phyloP scores from a whole-genome alignment of 805 yeast species.

The Suhomyces pyralidae region DNA sequence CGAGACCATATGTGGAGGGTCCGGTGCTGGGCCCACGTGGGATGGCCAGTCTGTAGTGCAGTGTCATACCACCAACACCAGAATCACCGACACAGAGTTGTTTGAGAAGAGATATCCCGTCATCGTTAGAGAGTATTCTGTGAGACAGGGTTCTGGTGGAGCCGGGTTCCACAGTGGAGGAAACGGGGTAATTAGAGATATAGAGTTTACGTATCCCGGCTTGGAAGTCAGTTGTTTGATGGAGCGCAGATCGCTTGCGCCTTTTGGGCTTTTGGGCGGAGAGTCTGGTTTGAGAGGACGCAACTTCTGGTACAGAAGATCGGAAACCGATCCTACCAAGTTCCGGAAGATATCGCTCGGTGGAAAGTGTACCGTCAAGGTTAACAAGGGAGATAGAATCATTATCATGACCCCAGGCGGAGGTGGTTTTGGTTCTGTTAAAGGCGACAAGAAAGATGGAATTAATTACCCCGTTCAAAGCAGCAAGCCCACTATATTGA shows the following conservation, averaged over 20 bases:
- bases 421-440: conserved; percentile 38
- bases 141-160: conserved; percentile 80
- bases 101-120: conserved; percentile 89
- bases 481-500: conserved; percentile 22
- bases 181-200: conserved; percentile 79
- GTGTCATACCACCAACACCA: conserved; percentile 90
- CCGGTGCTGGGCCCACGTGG: conserved; percentile 89
- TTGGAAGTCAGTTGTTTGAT: conserved; percentile 73
- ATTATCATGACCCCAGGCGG: conserved; percentile 44
- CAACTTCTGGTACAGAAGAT: conserved; percentile 32
- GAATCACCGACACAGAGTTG: conserved; percentile 88
- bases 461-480: conserved; percentile 23
- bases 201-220: conserved; percentile 57
- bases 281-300: conserved; percentile 67
- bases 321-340: conserved; percentile 13
- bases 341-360: conserved; percentile 25
- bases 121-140: conserved; percentile 63
- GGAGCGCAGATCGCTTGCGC: conserved; percentile 81
- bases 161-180: conserved; percentile 73
- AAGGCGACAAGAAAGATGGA: conserved; percentile 3
- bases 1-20: conserved; percentile 94
- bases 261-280: conserved; percentile 87
- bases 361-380: conserved; percentile 32
- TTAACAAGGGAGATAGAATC: conserved; percentile 40
- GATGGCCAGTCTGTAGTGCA: conserved; percentile 88